A percentile compares a stretch with the other conserved stretches of the same genome.
Evolutionary conservation across 1,284 basidiomycete genomes (phyloP).

Genomic region (Moniliophthora roreri): DNA sequence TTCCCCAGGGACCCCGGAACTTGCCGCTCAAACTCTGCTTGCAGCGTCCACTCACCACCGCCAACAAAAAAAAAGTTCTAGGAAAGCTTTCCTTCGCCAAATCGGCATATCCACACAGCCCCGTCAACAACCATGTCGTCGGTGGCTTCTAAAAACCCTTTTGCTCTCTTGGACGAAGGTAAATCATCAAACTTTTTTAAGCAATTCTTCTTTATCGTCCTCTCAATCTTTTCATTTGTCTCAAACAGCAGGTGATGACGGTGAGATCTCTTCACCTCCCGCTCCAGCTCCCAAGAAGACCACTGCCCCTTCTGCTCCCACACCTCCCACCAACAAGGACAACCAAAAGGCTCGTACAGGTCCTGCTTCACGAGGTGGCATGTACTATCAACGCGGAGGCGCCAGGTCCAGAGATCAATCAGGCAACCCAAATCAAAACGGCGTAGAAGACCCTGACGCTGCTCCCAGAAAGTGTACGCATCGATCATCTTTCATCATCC

Average conservation of each 20-base stretch:
- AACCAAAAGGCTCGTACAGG: conserved; percentile 52
- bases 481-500: conserved; percentile 13
- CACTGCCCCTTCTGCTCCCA: conserved; percentile 40
- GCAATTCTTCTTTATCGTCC: conserved; percentile 2
- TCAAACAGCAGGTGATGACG: conserved; percentile 45
- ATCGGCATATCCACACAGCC: conserved; percentile 33
- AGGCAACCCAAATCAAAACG: conserved; percentile 32
- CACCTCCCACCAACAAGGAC: conserved; percentile 31
- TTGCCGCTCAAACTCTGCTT: background rate
- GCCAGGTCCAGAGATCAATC: conserved; percentile 36
- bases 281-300: conserved; percentile 32
- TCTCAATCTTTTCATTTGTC: background rate
- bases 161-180: conserved; percentile 67
- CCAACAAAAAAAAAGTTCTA: conserved; percentile 3
- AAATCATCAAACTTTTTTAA: conserved; percentile 7
- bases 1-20: background rate
- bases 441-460: conserved; percentile 43
- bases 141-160: conserved; percentile 84
- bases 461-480: conserved; percentile 57
- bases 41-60: conserved; percentile 6
- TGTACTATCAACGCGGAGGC: conserved; percentile 74
- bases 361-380: conserved; percentile 69
- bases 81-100: background rate
- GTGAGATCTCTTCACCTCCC: conserved; percentile 40
- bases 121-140: conserved; percentile 74